phyloP scores from a whole-genome alignment of 2,329 filamentous ascomycete genomes.

The Aspergillus brunneoviolaceus region DNA sequence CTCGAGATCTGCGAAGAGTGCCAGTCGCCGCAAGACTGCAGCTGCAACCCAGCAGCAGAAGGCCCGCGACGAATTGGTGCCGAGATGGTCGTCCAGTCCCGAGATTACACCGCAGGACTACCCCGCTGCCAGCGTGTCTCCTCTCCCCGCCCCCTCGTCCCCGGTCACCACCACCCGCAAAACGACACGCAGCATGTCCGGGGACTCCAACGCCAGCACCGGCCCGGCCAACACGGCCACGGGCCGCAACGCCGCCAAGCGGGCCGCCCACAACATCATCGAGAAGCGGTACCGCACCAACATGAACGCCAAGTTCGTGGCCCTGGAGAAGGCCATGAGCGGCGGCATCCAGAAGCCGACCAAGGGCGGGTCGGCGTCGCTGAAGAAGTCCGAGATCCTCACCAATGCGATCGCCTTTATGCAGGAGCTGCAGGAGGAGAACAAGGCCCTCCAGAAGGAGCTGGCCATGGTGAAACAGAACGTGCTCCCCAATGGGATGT shows the following conservation, averaged over 20 bases:
- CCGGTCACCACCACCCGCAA: conserved; percentile 21
- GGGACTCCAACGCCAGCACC: conserved; percentile 26
- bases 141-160: conserved; percentile 7
- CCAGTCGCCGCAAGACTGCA: conserved; percentile 13
- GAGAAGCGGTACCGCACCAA: conserved; percentile 45
- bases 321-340: conserved; percentile 39
- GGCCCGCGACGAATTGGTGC: conserved; percentile 12
- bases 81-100: conserved; percentile 31
- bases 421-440: conserved; percentile 37
- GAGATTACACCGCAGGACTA: conserved; percentile 29
- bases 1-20: neutral
- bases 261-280: conserved; percentile 43
- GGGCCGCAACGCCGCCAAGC: conserved; percentile 39
- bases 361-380: conserved; percentile 31
- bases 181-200: conserved; percentile 26
- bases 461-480: conserved; percentile 31
- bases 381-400: conserved; percentile 42
- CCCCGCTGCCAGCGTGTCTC: conserved; percentile 16
- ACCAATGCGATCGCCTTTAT: conserved; percentile 39
- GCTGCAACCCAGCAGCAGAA: conserved; percentile 8
- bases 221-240: conserved; percentile 18
- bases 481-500: conserved; percentile 25
- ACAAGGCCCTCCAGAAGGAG: conserved; percentile 34
- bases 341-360: conserved; percentile 25
- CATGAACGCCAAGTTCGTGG: conserved; percentile 44